phyloP scores from a whole-genome alignment of 495 filamentous ascomycete genomes.

The Aspergillus wentii region DNA sequence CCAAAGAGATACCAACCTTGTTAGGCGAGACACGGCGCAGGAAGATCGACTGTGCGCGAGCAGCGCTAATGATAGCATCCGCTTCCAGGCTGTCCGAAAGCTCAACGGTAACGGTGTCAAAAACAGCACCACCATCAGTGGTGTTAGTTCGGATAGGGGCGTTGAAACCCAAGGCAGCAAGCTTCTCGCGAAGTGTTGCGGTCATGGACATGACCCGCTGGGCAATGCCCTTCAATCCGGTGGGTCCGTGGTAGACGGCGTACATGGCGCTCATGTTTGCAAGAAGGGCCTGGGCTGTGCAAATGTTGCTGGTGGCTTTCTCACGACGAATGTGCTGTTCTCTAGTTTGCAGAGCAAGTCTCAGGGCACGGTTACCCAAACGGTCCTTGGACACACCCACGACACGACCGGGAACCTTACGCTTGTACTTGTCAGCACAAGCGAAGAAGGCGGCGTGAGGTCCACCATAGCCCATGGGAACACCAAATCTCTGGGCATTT shows the following conservation, averaged over 20 bases:
- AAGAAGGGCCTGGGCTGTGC: slow-evolving; percentile 90
- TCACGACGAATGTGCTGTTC: slow-evolving; percentile 97
- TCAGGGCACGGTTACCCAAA: slow-evolving; percentile 75
- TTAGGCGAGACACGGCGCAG: slow-evolving; percentile 56
- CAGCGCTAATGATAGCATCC: slow-evolving; percentile 47
- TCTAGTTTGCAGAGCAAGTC: slow-evolving; percentile 87
- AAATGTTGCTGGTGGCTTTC: slow-evolving; percentile 98
- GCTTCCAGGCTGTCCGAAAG: slow-evolving; percentile 44
- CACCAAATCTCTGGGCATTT: slow-evolving; percentile 90
- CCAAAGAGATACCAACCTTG: slow-evolving; percentile 64
- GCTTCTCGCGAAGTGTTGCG: slow-evolving; percentile 60
- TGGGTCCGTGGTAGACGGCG: slow-evolving; percentile 92
- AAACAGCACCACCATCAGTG: slow-evolving; percentile 51
- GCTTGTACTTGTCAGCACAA: slow-evolving; percentile 85
- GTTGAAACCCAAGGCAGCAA: slow-evolving; percentile 61
- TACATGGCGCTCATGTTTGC: slow-evolving; percentile 98
- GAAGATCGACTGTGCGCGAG: slow-evolving; percentile 52
- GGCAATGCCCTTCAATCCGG: slow-evolving; percentile 81
- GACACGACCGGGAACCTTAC: slow-evolving; percentile 91
- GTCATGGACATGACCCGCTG: slow-evolving; percentile 69
- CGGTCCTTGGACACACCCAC: slow-evolving; percentile 93
- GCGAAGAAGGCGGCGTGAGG: slow-evolving; percentile 98
- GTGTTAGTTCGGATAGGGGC: slow-evolving; percentile 51
- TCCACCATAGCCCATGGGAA: slow-evolving; percentile 90
- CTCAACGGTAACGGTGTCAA: slow-evolving; percentile 78